A percentile compares a stretch with the other conserved stretches of the same genome.
Evolutionary conservation across 495 filamentous ascomycete species (phyloP).

Genomic region (Penicillium alfredii): DNA sequence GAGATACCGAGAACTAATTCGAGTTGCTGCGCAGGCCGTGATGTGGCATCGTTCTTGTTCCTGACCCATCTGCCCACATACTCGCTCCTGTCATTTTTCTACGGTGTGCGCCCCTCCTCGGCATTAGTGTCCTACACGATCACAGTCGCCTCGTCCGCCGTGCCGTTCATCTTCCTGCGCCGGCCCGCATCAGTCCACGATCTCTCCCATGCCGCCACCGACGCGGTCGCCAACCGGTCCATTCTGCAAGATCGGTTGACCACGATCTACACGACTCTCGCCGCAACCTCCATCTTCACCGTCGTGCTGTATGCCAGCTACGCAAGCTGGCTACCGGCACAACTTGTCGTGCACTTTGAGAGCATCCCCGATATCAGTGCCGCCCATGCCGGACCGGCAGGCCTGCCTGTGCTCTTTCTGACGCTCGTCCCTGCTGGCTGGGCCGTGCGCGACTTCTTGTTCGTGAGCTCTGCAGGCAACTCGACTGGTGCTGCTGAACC

Average conservation of each 20-base stretch:
- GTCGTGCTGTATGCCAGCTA: constrained; percentile 58
- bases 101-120: constrained; percentile 55
- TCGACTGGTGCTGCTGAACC: constrained; percentile 28
- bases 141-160: constrained; percentile 56
- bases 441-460: constrained; percentile 67
- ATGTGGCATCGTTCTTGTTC: constrained; percentile 60
- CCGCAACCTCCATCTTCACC: constrained; percentile 63
- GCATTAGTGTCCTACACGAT: constrained; percentile 52
- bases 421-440: constrained; percentile 58
- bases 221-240: constrained; percentile 54
- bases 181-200: constrained; percentile 57
- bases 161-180: constrained; percentile 68
- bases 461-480: constrained; percentile 57
- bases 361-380: constrained; percentile 57
- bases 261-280: constrained; percentile 54
- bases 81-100: constrained; percentile 68
- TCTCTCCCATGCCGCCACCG: constrained; percentile 37
- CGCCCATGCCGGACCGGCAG: constrained; percentile 51
- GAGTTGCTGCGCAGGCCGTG: constrained; percentile 45
- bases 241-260: constrained; percentile 63
- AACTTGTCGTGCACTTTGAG: constrained; percentile 64
- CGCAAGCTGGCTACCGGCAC: constrained; percentile 57
- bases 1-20: constrained; percentile 1
- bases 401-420: constrained; percentile 42
- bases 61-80: constrained; percentile 66